Base-by-base conservation (phyloP, 1,284 basidiomycete genomes). In the Pascua sp. region DNA sequence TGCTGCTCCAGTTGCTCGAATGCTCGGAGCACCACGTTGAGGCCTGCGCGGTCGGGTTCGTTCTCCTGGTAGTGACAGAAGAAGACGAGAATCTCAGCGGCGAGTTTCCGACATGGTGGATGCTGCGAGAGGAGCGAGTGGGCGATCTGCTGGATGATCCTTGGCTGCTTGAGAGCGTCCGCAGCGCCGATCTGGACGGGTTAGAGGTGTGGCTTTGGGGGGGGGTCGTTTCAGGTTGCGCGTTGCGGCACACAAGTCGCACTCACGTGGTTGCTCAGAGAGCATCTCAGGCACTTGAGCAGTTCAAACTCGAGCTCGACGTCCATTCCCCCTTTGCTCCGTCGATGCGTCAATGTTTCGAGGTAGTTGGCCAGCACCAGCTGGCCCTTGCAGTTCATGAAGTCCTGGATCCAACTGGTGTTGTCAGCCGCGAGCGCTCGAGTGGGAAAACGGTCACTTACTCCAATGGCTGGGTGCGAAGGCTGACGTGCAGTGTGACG, bases 111-210 rank as follows among this genome's bases (percentile, higher is more conserved):
- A 8, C 90, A 90, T 2, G 85, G 82, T 43, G 97, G 80, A 67
- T 90, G 83, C 0, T 90, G 85, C 1, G 91, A 89, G 67, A 91
- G 90, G 56, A 98, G 82, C 8, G 90, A 90, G 12, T 87, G 87
- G 15, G 87, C 84, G 59, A 98, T 85, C 79, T 91, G 88, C 49
- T 85, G 85, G 63, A 96, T 85, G 62, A 94, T 85, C 53, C 84
- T 82, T 49, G 86, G 83, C 67, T 94, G 89, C 11, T 84, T 83
- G 50, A 93, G 79, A 8, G 90, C 89, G 72, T 95, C 91, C 53
- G 82, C 81, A 8, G 87, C 85, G 47, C 89, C 91, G 61, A 81
- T 77, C 88, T 91, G 50, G 11, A 32, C 24, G 24, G 24, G 24
- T 32, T 32, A 32, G 24, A 32, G 24, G 24, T 32, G 24, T 32